Percentiles rank a stretch among this genome's conserved stretches.
Conservation (phyloP, 1,284 basidiomycete species). For the Inonotus obliquus region DNA sequence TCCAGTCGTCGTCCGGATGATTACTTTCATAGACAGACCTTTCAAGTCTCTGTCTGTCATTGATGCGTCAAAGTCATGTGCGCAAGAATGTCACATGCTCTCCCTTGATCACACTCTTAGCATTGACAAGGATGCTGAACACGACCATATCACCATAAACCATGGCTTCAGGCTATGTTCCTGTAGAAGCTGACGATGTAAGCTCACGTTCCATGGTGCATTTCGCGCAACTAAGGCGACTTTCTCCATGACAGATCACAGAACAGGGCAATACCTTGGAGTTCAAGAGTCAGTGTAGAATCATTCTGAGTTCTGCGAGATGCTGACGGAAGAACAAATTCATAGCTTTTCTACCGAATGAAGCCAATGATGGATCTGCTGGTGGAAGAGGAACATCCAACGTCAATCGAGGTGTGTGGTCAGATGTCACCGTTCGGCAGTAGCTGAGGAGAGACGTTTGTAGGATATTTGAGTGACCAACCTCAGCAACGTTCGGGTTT, state of each 20-base stretch:
- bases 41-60: too few species aligned
- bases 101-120: too few species aligned
- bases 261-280: slow-evolving; percentile 63
- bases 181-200: slow-evolving; percentile 53
- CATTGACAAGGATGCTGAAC: too few species aligned
- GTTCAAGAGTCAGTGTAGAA: slow-evolving; percentile 40
- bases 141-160: too few species aligned
- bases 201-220: slow-evolving; percentile 20
- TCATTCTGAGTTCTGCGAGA: slow-evolving; percentile 20
- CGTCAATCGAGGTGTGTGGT: slow-evolving; percentile 43
- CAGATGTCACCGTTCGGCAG: neutral
- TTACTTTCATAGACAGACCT: too few species aligned
- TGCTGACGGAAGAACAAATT: neutral
- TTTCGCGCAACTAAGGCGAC: neutral
- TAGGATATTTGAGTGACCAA: slow-evolving; percentile 52
- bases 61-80: too few species aligned
- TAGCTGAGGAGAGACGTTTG: neutral
- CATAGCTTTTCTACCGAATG: slow-evolving; percentile 6
- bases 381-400: slow-evolving; percentile 37
- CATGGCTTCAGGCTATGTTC: slow-evolving; percentile 18
- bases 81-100: too few species aligned
- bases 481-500: slow-evolving; percentile 44
- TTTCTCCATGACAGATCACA: slow-evolving; percentile 34
- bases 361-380: slow-evolving; percentile 21
- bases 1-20: too few species aligned